Percentiles rank a stretch among this genome's conserved stretches.
phyloP scores from a whole-genome alignment of 495 filamentous ascomycete genomes.

The Penicillium parvum region DNA sequence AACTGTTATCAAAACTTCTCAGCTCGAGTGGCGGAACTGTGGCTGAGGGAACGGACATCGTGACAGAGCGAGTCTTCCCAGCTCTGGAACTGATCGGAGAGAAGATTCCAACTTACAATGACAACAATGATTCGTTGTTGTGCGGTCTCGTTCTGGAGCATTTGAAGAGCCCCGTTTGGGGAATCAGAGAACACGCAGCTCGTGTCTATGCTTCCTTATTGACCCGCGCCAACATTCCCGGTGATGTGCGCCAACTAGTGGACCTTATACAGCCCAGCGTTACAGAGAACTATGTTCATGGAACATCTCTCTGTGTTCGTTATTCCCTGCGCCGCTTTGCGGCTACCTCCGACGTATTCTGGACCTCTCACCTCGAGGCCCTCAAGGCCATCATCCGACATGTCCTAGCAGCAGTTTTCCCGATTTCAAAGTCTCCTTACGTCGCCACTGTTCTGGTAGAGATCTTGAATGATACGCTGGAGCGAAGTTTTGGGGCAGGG shows the following conservation, averaged over 20 bases:
- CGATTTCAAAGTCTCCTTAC: constrained; percentile 34
- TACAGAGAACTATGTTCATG: constrained; percentile 63
- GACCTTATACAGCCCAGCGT: constrained; percentile 21
- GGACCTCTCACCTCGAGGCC: constrained; percentile 27
- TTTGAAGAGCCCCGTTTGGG: constrained; percentile 75
- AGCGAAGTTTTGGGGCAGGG: constrained; percentile 29
- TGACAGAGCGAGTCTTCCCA: constrained; percentile 75
- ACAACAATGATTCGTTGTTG: constrained; percentile 30
- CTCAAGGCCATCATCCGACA: constrained; percentile 25
- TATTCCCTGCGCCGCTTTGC: constrained; percentile 43
- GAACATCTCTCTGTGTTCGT: constrained; percentile 48
- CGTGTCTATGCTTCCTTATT: constrained; percentile 69
- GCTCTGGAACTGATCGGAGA: constrained; percentile 75
- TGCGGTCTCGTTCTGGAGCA: constrained; percentile 35
- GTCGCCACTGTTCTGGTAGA: constrained; percentile 39
- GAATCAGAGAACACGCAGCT: constrained; percentile 85
- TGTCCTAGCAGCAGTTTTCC: constrained; percentile 26
- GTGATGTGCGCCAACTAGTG: constrained; percentile 47
- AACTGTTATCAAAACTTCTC: constrained; percentile 65
- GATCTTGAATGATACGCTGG: constrained; percentile 36
- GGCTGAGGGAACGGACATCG: constrained; percentile 41
- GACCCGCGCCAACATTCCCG: constrained; percentile 45
- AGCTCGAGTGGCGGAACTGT: constrained; percentile 35
- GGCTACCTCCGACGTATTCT: constrained; percentile 28
- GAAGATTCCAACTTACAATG: constrained; percentile 35